These are phyloP conservation scores for Cudoniella acicularis DNA, from an alignment of 495 filamentous ascomycete genomes.

Conservation along the genomic window DNA sequence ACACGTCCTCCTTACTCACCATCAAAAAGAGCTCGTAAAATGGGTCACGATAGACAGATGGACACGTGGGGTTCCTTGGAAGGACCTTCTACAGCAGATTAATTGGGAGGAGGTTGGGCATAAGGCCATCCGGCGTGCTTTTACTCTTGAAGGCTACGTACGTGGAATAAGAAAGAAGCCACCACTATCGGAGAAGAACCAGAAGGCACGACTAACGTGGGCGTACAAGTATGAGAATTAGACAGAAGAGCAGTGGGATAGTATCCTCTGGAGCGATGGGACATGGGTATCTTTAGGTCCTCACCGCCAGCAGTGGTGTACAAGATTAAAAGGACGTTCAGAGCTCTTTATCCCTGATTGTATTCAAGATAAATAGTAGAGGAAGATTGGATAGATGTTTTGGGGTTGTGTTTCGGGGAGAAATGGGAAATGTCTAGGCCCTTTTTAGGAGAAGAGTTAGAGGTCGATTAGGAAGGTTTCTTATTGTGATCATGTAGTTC, in stretches of 20 bases:
- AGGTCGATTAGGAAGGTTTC: conserved; percentile 16
- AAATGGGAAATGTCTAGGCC: neutral
- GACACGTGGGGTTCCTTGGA: too few relatives aligned
- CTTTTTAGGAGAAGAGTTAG: conserved; percentile 27
- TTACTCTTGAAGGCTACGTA: neutral
- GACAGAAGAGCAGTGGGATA: neutral
- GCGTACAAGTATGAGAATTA: neutral
- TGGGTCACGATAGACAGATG: too few relatives aligned
- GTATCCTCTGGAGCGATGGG: neutral
- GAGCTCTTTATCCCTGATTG: neutral
- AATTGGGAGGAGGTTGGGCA: too few relatives aligned
- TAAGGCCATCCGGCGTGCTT: neutral
- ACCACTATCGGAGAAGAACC: neutral
- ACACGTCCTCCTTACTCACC: too few relatives aligned
- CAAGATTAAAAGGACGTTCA: neutral
- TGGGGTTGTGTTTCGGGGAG: conserved; percentile 9
- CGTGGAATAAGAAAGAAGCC: neutral
- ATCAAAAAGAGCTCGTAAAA: too few relatives aligned
- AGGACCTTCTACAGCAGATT: too few relatives aligned
- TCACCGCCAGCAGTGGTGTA: neutral
- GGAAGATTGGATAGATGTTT: conserved; percentile 18
- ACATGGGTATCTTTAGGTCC: neutral
- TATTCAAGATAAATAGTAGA: neutral
- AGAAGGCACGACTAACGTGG: neutral
- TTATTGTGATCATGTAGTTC: conserved; percentile 26